A percentile compares a stretch with the other conserved stretches of the same genome.
Conservation (phyloP, 768 basidiomycete species). For the Hortiboletus flavorubellus region DNA sequence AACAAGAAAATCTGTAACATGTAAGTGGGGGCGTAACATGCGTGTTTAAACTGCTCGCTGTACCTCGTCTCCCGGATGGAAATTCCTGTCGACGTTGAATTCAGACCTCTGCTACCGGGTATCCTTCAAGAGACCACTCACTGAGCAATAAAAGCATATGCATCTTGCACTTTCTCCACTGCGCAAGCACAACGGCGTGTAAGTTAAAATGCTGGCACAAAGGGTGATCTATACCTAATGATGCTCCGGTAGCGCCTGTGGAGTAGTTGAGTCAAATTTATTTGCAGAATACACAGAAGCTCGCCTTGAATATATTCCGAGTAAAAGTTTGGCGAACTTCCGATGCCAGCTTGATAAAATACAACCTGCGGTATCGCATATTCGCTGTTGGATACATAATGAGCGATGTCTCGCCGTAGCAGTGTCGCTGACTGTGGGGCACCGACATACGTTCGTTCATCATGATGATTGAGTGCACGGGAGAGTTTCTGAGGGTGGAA, state of each 20-base stretch:
- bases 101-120: background rate
- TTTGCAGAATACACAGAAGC: conserved; percentile 4
- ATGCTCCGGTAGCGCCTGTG: conserved; percentile 60
- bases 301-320: conserved; percentile 59
- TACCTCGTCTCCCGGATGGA: conserved; percentile 69
- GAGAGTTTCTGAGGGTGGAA: conserved; percentile 44
- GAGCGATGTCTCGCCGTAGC: background rate
- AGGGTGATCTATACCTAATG: conserved; percentile 44
- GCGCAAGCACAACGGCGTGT: background rate
- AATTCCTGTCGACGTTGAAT: conserved; percentile 48
- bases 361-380: conserved; percentile 57
- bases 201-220: background rate
- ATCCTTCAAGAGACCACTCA: conserved; percentile 33
- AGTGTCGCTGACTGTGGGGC: background rate
- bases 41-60: background rate
- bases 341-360: conserved; percentile 63
- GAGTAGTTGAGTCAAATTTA: conserved; percentile 7
- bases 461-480: conserved; percentile 49
- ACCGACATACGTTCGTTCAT: conserved; percentile 36
- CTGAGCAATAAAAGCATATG: conserved; percentile 80
- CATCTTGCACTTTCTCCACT: conserved; percentile 76
- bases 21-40: conserved; percentile 3
- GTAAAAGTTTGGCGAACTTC: conserved; percentile 54
- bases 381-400: conserved; percentile 20
- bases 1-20: conserved; percentile 65